Base-by-base conservation (phyloP, 1,284 basidiomycete species). In the Macrocystidia cucumis region DNA sequence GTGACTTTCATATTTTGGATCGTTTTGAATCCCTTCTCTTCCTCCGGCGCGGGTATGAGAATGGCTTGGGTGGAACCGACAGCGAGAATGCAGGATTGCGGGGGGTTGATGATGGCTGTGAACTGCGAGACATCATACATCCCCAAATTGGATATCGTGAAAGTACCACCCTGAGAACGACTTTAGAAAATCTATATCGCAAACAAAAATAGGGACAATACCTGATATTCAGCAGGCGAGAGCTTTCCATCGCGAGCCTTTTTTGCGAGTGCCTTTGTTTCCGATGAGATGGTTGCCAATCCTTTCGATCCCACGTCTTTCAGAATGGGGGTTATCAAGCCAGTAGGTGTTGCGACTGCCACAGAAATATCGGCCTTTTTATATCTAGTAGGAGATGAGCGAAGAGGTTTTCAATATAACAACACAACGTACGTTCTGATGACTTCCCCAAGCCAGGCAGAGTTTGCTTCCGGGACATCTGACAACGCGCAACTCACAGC, bases 111-210 rank as follows among this genome's bases (percentile, higher is more conserved):
- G 67, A 99, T 98, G 34, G 96, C 96, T 13, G 93, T 98, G 63
- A 99, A 99, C 65, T 96, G 82, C 39, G 80, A 78, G 51, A 95
- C 77, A 49, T 91, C 95, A 56, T 77, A 96, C 96, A 98, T 98
- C 65, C 96, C 96, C 48, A 99, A 75, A 69, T 99, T 99, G 47
- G 96, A 98, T 59, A 99, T 91, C 37, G 96, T 98, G 70, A 99
- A 98, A 8, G 91, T 88, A 38, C 96, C 96, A 45, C 96, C 96
- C 84, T 91, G 35, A 29, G 20, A 31, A 21, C 5, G 28, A 27
- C 31, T 35, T 30, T 26, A 37, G 17, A 22, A 27, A 24, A 30
- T 35, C 17, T 36, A 21, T 26, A 9, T 20, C 26, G 9, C 19
- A 26, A 20, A 19, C 27, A 11, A n/a, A 14, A 17, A 20, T 12